Evolutionary conservation across 2,329 filamentous ascomycete species (phyloP), one percentile per base, ranked within the genome.

Genomic region (Fonsecaea pedrosoi): DNA sequence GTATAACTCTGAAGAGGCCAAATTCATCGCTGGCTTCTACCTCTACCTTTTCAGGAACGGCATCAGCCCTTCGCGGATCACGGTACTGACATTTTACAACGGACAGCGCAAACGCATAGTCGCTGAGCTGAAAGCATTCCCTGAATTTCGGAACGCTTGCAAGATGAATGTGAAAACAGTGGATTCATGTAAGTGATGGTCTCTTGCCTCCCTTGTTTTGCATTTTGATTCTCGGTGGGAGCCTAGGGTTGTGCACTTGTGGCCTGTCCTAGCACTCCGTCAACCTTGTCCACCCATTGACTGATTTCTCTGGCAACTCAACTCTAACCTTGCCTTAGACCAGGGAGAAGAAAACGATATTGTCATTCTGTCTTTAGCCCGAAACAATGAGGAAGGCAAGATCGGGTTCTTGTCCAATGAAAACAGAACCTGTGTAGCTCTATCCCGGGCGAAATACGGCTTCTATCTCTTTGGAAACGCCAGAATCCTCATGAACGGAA

Each of bases 331-430:
- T 15, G 1, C 48, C 15, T 13, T 21, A 62, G 60, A 62, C 74
- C 93, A 97, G 76, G 93, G 93, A 12, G 92, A 97, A 73, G 92
- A 97, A 75, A 97, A 96, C 69, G 90, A 94, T 30, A 82, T 97
- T 8, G 83, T 97, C 9, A 76, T 97, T 1, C 80, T 97, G 0
- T 96, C 93, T 0, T 81, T 96, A 0, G 92, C 95, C 2, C 86
- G 94, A 53, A 93, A 89, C 70, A 90, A 89, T 40, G 70, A 75
- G 1, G 67, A 72, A 21, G 74, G 79, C 4, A 80, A 81, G 0
- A 89, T 93, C 35, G 94, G 94, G 0, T 97, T 97, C 71, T 81
- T 96, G 1, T 82, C 84, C 1, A 87, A 90, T 12, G 82, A 83
- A 40, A 89, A 89, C 69, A 82, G 87, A 66, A 82, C 87, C 13